Conservation (phyloP, 805 yeast genomes). For the Starmerella kuoi region DNA sequence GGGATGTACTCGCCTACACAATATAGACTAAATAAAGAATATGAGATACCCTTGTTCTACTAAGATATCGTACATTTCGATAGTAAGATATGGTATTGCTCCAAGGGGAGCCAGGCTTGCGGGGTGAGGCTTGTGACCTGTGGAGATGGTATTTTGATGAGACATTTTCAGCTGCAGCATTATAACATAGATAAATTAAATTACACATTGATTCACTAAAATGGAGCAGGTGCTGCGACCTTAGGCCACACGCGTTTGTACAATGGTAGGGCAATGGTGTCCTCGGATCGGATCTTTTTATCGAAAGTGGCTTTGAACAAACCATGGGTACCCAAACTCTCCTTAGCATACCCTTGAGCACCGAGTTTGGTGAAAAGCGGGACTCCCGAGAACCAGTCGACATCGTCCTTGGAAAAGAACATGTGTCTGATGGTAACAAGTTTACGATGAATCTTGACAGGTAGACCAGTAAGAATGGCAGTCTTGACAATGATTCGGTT, state of each 20-base stretch:
- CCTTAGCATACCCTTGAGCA: conserved; percentile 87
- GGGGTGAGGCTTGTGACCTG: too few relatives aligned
- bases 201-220: background rate
- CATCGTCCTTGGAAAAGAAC: conserved; percentile 89
- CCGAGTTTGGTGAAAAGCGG: conserved; percentile 90
- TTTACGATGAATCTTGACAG: conserved; percentile 85
- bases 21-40: too few relatives aligned
- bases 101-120: too few relatives aligned
- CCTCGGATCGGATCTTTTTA: conserved; percentile 81
- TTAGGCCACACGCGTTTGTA: conserved; percentile 90
- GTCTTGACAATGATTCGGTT: conserved; percentile 78
- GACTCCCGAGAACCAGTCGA: conserved; percentile 76
- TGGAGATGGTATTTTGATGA: too few relatives aligned
- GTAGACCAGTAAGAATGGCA: conserved; percentile 82
- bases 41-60: too few relatives aligned
- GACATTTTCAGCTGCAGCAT: too few relatives aligned
- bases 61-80: too few relatives aligned
- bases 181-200: too few relatives aligned
- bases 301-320: conserved; percentile 93
- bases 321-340: conserved; percentile 95
- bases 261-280: conserved; percentile 83
- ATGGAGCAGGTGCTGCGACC: conserved; percentile 7
- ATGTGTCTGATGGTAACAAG: conserved; percentile 89
- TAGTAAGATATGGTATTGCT: too few relatives aligned
- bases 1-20: too few relatives aligned